These are phyloP conservation scores for Gymnopus androsaceus DNA, from an alignment of 1,284 basidiomycete genomes.

Conservation along the genomic window DNA sequence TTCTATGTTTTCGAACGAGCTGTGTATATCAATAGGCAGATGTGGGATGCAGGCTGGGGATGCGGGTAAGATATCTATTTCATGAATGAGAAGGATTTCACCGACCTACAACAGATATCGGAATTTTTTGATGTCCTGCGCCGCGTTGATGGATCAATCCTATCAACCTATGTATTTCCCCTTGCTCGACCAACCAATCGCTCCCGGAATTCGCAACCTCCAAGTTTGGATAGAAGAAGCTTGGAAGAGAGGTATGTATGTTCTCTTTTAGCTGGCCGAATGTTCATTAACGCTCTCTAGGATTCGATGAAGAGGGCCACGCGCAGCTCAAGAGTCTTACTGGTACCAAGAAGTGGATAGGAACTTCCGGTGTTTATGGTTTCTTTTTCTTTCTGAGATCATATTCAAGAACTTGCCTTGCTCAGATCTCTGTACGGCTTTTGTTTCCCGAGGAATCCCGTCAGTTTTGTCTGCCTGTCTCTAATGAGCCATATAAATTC, in stretches of 20 bases:
- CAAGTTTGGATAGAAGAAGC: conserved; percentile 80
- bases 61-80: conserved; percentile 56
- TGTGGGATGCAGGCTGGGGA: conserved; percentile 69
- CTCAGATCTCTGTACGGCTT: conserved; percentile 67
- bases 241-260: conserved; percentile 62
- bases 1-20: conserved; percentile 64
- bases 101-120: conserved; percentile 61
- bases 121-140: conserved; percentile 82
- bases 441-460: conserved; percentile 77
- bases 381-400: conserved; percentile 14
- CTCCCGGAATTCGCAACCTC: conserved; percentile 72
- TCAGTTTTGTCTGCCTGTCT: conserved; percentile 37
- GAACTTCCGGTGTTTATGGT: conserved; percentile 63
- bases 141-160: conserved; percentile 67
- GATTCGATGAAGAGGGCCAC: conserved; percentile 74
- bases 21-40: conserved; percentile 60
- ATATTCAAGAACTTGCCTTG: conserved; percentile 5
- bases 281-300: conserved; percentile 36
- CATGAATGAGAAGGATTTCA: neutral
- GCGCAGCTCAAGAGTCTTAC: conserved; percentile 61
- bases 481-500: conserved; percentile 3
- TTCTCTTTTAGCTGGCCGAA: neutral
- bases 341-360: conserved; percentile 75
- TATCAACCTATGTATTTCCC: conserved; percentile 60
- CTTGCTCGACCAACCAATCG: conserved; percentile 53